These are phyloP conservation scores for Globisporangium uncinulatum DNA, from an alignment of 352 stramenopile species.

Conservation along the genomic window DNA sequence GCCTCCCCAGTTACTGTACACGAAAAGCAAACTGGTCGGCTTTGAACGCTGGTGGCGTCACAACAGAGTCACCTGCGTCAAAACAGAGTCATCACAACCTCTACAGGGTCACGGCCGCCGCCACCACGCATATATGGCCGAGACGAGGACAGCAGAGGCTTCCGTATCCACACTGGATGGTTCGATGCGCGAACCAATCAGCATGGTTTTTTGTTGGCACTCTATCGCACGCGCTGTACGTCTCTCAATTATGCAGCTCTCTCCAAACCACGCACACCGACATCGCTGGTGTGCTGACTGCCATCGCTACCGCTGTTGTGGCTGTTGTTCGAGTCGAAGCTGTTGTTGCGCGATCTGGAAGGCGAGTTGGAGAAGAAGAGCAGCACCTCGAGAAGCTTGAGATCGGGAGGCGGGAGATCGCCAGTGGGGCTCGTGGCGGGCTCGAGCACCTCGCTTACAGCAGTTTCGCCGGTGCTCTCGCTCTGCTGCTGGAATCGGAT, in stretches of 20 bases:
- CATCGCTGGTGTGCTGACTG: not conserved
- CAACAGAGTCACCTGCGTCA: no score
- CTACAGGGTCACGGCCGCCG: no score
- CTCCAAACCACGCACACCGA: not conserved
- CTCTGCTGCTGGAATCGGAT: slow-evolving; percentile 1
- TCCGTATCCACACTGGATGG: no score
- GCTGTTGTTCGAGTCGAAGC: not conserved
- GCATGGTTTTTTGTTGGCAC: no score
- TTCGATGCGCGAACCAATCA: no score
- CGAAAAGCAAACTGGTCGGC: no score
- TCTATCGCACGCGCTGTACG: no score
- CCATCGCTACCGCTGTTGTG: not conserved
- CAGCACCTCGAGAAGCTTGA: slow-evolving; percentile 6
- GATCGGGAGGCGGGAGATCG: not conserved
- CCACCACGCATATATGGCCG: no score
- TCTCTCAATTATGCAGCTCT: not conserved
- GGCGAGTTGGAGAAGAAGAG: slow-evolving; percentile 8
- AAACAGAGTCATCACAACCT: no score
- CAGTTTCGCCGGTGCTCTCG: not conserved
- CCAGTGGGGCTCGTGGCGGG: not conserved
- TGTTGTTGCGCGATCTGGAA: not conserved
- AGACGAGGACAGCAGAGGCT: no score
- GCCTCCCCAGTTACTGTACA: no score
- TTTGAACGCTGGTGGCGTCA: no score
- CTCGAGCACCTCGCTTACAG: not conserved